A percentile compares a stretch with the other conserved stretches of the same genome.
phyloP scores from a whole-genome alignment of 179 eudicot species.

The Silene vulgaris region DNA sequence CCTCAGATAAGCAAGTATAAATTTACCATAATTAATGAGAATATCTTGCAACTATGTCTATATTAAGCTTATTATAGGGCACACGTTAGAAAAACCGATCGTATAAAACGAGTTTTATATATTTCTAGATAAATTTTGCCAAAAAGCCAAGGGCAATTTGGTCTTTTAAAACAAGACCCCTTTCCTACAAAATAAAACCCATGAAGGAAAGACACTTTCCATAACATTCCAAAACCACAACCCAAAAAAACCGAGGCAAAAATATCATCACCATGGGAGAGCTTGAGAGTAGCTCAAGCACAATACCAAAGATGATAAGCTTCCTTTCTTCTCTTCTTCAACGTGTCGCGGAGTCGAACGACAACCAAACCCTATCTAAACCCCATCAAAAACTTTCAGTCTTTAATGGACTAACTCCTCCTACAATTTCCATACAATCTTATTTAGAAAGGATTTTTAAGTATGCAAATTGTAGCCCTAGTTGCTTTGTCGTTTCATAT shows the following conservation, averaged over 20 bases:
- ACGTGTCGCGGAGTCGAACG: slow-evolving; percentile 50
- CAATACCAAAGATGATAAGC: slow-evolving; percentile 41
- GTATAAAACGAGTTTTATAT: too few relatives aligned
- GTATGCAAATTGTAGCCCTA: slow-evolving; percentile 64
- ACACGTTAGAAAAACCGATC: too few relatives aligned
- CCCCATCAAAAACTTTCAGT: slow-evolving; percentile 38
- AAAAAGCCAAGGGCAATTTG: neutral
- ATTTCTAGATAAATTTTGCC: neutral
- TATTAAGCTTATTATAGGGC: too few relatives aligned
- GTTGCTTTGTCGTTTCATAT: slow-evolving; percentile 57
- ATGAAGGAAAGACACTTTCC: slow-evolving; percentile 18
- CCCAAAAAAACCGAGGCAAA: neutral
- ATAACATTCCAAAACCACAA: slow-evolving; percentile 9
- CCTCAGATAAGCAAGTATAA: too few relatives aligned
- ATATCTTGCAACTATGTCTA: too few relatives aligned
- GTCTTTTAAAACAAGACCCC: neutral
- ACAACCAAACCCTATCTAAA: slow-evolving; percentile 24
- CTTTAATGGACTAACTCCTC: slow-evolving; percentile 49
- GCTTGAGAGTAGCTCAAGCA: slow-evolving; percentile 27
- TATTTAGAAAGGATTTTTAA: slow-evolving; percentile 58
- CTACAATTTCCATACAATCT: slow-evolving; percentile 47
- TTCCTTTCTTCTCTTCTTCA: slow-evolving; percentile 53
- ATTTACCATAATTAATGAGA: too few relatives aligned
- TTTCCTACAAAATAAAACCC: slow-evolving; percentile 13
- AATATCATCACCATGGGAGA: slow-evolving; percentile 17